Evolutionary conservation across 495 filamentous ascomycete genomes (phyloP).

Genomic region (Hyaloscypha variabilis): DNA sequence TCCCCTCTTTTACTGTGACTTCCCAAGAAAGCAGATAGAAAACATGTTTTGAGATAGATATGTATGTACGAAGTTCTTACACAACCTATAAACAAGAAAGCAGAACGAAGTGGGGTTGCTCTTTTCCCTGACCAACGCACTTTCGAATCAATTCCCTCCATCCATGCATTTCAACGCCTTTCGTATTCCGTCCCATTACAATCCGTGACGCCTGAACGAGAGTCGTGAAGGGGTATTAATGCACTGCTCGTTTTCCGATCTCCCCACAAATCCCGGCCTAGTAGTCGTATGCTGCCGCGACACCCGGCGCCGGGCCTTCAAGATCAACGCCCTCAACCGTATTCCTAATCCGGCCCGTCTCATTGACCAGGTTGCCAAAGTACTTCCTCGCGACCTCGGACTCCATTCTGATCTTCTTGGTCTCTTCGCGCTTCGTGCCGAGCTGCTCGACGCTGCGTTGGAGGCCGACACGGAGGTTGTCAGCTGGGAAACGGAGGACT

Average conservation of each 20-base stretch:
- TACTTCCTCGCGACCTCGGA: constrained; percentile 81
- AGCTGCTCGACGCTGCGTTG: constrained; percentile 83
- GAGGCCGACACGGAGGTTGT: constrained; percentile 76
- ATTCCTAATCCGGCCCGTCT: constrained; percentile 69
- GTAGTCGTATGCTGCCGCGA: constrained; percentile 26
- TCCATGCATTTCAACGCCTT: not conserved
- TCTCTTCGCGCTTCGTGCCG: constrained; percentile 74
- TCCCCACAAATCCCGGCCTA: too few relatives aligned
- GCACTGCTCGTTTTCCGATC: not conserved
- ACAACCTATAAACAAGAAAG: not conserved
- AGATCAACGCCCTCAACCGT: constrained; percentile 59
- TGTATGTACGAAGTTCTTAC: not conserved
- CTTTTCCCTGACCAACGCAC: not conserved
- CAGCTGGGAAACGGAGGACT: constrained; percentile 82
- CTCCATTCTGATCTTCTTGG: constrained; percentile 71
- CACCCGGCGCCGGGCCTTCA: constrained; percentile 30
- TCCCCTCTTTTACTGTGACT: too few relatives aligned
- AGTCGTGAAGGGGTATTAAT: constrained; percentile 1
- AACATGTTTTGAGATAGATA: not conserved
- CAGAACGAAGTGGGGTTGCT: not conserved
- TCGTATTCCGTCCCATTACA: not conserved
- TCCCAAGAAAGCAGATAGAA: too few relatives aligned
- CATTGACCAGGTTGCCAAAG: constrained; percentile 82
- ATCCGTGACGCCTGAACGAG: not conserved
- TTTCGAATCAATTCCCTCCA: not conserved